Evolutionary conservation across 2,329 filamentous ascomycete species (phyloP), one percentile per base, ranked within the genome.

Genomic region (Ophiocordyceps robertsii): DNA sequence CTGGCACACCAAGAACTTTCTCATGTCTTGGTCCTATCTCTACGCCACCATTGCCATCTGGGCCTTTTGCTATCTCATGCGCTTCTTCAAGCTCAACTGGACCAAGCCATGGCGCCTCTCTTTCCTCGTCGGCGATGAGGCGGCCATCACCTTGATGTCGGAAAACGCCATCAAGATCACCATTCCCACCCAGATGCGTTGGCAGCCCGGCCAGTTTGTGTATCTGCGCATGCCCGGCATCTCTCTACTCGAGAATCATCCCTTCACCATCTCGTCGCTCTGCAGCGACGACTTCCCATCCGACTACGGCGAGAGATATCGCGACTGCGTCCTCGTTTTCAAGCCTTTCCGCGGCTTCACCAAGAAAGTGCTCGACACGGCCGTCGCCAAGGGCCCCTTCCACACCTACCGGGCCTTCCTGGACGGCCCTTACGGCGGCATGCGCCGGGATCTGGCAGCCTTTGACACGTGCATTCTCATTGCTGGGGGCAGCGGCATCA

Each of bases 111-210:
- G 84, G 67, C 76, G 81, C 32, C 65, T 84, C 50, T 80, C 87
- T 0, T 94, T 86, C 66, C 67, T 94, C 53, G 83, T 95, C 37
- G 90, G 90, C 39, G 90, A 96, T 53, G 88, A 95, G 62, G 88
- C 86, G 1, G 85, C 87, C 24, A 80, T 95, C 33, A 92, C 86
- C 1, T 71, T 95, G 21, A 81, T 96, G 68, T 81, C 87, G 3
- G 88, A 95, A 54, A 90, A 93, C 55, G 86, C 87, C n/a, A 82
- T 96, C 65, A 95, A 95, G 60, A 77, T 96, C 51, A 95, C 90
- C 0, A 84, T 96, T 40, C 88, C 90, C 1, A 95, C 90, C 0
- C 86, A 90, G 60, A 84, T 93, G 73, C 81, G 77, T 47, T 96
- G 90, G 90, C 82, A 79, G 56, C 88, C 90, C 1, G 92, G 90